These are phyloP conservation scores for Fusarium longipes DNA, from an alignment of 2,329 filamentous ascomycete genomes.

Conservation along the genomic window DNA sequence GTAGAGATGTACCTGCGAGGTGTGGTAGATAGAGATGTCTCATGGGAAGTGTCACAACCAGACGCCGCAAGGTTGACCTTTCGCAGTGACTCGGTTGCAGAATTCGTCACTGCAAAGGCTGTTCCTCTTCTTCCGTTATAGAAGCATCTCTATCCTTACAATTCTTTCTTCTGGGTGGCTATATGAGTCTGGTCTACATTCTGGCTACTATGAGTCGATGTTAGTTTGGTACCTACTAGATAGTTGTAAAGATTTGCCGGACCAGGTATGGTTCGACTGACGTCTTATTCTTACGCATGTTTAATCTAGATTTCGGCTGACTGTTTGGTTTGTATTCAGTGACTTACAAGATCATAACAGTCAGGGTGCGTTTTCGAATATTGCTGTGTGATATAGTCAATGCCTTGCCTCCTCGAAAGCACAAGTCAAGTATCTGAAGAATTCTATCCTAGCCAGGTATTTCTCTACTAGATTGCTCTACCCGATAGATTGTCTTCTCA, in stretches of 20 bases:
- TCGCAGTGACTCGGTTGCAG: not conserved
- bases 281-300: not conserved
- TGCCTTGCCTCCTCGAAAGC: not conserved
- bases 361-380: rapidly evolving
- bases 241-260: not conserved
- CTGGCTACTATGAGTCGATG: not conserved
- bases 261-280: not conserved
- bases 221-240: too few species aligned
- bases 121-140: not conserved
- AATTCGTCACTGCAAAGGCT: not conserved
- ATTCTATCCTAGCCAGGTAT: not conserved
- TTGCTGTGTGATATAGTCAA: not conserved
- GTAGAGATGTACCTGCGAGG: too few species aligned
- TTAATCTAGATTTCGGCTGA: not conserved
- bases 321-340: not conserved
- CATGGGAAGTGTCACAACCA: not conserved
- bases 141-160: not conserved
- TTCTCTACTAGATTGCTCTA: not conserved
- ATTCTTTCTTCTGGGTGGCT: not conserved
- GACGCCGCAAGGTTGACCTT: not conserved
- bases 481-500: not conserved
- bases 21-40: not conserved
- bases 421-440: not conserved
- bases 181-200: not conserved
- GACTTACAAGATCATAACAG: not conserved